Conservation (phyloP, 75 land plant genomes). For the Picea glauca region DNA sequence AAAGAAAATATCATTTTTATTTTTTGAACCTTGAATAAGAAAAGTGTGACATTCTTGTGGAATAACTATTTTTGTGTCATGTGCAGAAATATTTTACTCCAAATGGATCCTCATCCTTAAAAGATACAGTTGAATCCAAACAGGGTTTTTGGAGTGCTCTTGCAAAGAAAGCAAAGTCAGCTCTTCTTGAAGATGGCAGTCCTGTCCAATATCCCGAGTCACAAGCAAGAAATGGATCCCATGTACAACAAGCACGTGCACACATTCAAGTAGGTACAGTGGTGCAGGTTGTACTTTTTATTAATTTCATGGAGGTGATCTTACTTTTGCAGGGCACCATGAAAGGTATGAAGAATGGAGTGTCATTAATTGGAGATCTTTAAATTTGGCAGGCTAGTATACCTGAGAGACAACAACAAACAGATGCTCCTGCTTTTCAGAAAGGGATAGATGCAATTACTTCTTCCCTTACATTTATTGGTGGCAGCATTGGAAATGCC, state of each 20-base stretch:
- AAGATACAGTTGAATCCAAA: slow-evolving; percentile 38
- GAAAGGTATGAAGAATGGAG: no score
- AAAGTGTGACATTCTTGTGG: not conserved
- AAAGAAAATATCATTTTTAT: not conserved
- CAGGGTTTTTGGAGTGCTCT: slow-evolving; percentile 69
- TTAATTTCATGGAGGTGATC: no score
- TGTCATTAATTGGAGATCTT: not conserved
- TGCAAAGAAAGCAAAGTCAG: slow-evolving; percentile 75
- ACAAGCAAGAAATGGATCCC: slow-evolving; percentile 9
- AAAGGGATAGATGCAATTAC: slow-evolving; percentile 70
- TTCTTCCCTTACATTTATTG: slow-evolving; percentile 71
- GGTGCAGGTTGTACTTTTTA: not conserved
- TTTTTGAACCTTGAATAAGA: not conserved
- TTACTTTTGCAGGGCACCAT: no score
- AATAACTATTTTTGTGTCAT: not conserved
- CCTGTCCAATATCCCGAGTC: slow-evolving; percentile 23
- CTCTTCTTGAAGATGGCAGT: slow-evolving; percentile 65
- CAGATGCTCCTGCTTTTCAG: slow-evolving; percentile 39
- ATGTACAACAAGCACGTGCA: not conserved
- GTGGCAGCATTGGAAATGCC: slow-evolving; percentile 76
- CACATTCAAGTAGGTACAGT: slow-evolving; percentile 20
- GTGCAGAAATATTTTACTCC: slow-evolving; percentile 20
- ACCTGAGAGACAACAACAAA: slow-evolving; percentile 16
- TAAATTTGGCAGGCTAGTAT: slow-evolving; percentile 7
- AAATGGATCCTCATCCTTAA: slow-evolving; percentile 40